Evolutionary conservation across 2,329 filamentous ascomycete genomes (phyloP), one percentile per base, ranked within the genome.

Genomic region (Elsinoe arachidis): DNA sequence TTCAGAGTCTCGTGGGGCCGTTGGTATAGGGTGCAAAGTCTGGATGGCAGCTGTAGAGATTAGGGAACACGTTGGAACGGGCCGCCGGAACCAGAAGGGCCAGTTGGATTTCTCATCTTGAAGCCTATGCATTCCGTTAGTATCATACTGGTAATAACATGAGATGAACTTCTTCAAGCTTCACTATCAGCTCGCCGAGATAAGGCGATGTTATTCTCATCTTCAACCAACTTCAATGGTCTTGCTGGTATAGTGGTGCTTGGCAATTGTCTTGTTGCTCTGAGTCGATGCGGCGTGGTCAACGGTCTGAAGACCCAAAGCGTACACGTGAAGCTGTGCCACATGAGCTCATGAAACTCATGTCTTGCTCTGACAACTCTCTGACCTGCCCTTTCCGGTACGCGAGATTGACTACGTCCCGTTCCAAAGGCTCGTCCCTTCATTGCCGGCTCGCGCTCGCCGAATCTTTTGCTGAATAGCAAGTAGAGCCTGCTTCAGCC

Each of bases 71-170:
- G 49, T 53, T 53, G 4, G 2, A 39, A 38, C 49, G 49, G 17
- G 33, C 49, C 49, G 49, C 33, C 49, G n/a, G 35, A 53, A 53
- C 26, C 37, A 53, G 49, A 53, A 39, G 33, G 33, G 33, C 38
- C 33, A 17, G 33, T 26, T 33, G 19, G 15, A 19, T 38, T 23
- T 11, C 23, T 37, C 19, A 23, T 53, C 34, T 35, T 14, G 15
- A 21, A 37, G 15, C 33, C 19, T 53, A 15, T 51, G 10, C 33
- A 15, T 9, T 46, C 12, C 41, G 41, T 46, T 46, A 46, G 19
- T 23, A 46, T 46, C 41, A 46, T 19, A 46, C 41, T 23, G 41
- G 41, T 23, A 26, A 26, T 3, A 46, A 4, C 26, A 46, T 46
- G 19, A 46, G n/a, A 26, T 26, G 41, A 30, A 46, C 41, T 15